Evolutionary conservation across 176 grass and related monocot species (phyloP).

Genomic region (Areca catechu): DNA sequence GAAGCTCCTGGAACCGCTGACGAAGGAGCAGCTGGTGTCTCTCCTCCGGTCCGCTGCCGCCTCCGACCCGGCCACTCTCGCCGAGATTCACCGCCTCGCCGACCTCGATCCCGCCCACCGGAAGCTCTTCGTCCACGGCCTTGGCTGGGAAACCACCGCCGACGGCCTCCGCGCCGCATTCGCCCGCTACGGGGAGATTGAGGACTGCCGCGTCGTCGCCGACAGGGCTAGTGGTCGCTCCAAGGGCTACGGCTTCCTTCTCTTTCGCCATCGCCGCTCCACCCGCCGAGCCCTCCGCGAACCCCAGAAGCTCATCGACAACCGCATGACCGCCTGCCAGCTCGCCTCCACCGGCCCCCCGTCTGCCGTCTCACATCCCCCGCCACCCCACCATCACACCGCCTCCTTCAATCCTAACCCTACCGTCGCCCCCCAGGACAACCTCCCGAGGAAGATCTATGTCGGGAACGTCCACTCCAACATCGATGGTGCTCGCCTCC

Average conservation of each 20-base stretch:
- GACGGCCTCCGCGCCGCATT: constrained; percentile 78
- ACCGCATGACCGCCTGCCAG: constrained; percentile 82
- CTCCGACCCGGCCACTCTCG: neutral
- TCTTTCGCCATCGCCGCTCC: constrained; percentile 59
- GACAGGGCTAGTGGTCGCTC: constrained; percentile 79
- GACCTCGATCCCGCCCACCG: constrained; percentile 75
- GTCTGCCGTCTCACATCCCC: constrained; percentile 5
- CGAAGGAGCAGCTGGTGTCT: neutral
- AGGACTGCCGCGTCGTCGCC: constrained; percentile 87
- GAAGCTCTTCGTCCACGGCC: constrained; percentile 93
- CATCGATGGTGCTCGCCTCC: constrained; percentile 62
- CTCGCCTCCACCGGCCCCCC: constrained; percentile 71
- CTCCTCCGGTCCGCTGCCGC: neutral
- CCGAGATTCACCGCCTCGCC: constrained; percentile 17
- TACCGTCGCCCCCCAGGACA: constrained; percentile 40
- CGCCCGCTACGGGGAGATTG: constrained; percentile 77
- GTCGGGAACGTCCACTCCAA: constrained; percentile 86
- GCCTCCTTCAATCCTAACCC: constrained; percentile 11
- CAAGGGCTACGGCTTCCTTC: constrained; percentile 98
- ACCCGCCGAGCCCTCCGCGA: constrained; percentile 66
- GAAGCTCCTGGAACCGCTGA: neutral
- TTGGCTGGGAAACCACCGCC: constrained; percentile 72
- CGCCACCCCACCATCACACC: constrained; percentile 6
- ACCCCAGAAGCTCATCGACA: constrained; percentile 73
- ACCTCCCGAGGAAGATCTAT: constrained; percentile 83